Evolutionary conservation across 352 stramenopile species (phyloP).

Genomic region (Globisporangium spinosum): DNA sequence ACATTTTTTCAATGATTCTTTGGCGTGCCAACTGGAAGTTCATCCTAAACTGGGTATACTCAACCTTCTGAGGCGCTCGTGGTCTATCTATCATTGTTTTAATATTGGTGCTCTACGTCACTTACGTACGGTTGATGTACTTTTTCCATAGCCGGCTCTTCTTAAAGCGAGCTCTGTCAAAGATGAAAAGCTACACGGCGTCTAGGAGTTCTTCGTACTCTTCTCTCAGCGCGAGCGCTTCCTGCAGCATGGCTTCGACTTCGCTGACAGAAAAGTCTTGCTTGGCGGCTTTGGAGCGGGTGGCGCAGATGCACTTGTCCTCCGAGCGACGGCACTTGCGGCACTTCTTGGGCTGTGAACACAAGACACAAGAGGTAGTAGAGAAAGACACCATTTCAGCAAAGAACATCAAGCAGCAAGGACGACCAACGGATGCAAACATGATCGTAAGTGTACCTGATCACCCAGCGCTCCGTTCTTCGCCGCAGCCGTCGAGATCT

Average conservation of each 20-base stretch:
- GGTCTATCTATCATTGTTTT: neutral
- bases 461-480: conserved; percentile 12
- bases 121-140: neutral
- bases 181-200: neutral
- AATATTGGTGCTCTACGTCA: neutral
- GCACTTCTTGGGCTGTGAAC: conserved; percentile 36
- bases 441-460: conserved; percentile 4
- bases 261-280: conserved; percentile 48
- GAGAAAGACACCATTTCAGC: neutral
- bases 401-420: neutral
- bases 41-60: neutral
- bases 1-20: neutral
- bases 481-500: conserved; percentile 14
- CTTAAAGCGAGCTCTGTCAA: neutral
- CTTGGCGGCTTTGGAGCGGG: conserved; percentile 20
- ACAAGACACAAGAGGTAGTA: neutral
- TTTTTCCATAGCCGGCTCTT: neutral
- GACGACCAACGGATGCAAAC: neutral
- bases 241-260: conserved; percentile 63
- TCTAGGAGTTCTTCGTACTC: conserved; percentile 72
- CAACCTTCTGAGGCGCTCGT: neutral
- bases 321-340: conserved; percentile 66
- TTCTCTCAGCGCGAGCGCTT: conserved; percentile 62
- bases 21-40: neutral
- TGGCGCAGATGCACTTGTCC: conserved; percentile 61